These are phyloP conservation scores for Schizophyllum commune DNA, from an alignment of 1,284 basidiomycete species.

Conservation along the genomic window DNA sequence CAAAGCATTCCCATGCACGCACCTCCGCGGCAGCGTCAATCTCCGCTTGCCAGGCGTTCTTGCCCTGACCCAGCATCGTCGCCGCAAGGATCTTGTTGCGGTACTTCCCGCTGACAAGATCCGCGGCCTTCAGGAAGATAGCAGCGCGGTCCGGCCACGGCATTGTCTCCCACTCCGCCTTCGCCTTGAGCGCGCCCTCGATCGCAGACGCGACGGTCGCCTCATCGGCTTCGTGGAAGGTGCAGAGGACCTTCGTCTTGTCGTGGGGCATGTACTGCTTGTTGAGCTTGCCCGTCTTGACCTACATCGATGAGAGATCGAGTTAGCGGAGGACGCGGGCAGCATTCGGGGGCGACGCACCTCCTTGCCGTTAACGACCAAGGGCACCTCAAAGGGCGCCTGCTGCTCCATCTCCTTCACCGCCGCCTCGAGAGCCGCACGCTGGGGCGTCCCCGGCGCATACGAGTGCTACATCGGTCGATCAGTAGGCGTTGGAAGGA, in stretches of 20 bases:
- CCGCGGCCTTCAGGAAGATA: constrained; percentile 96
- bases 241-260: constrained; percentile 75
- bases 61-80: constrained; percentile 97
- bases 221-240: constrained; percentile 85
- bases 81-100: constrained; percentile 93
- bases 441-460: constrained; percentile 74
- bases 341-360: constrained; percentile 35
- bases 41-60: constrained; percentile 99
- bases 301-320: constrained; percentile 31
- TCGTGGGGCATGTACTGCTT: constrained; percentile 82
- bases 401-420: constrained; percentile 76
- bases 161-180: constrained; percentile 85
- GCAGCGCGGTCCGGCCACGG: constrained; percentile 96
- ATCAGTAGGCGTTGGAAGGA: not conserved
- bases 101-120: constrained; percentile 92
- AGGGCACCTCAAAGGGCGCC: constrained; percentile 87
- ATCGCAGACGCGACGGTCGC: constrained; percentile 77
- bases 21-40: constrained; percentile 98
- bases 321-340: not conserved
- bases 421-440: constrained; percentile 69
- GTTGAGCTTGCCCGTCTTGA: constrained; percentile 77
- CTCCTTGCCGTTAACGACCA: constrained; percentile 86
- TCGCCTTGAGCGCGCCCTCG: constrained; percentile 82
- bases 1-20: constrained; percentile 15
- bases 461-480: constrained; percentile 44